Base-by-base conservation (phyloP, 2,329 filamentous ascomycete genomes). In the Monosporascus sp. region DNA sequence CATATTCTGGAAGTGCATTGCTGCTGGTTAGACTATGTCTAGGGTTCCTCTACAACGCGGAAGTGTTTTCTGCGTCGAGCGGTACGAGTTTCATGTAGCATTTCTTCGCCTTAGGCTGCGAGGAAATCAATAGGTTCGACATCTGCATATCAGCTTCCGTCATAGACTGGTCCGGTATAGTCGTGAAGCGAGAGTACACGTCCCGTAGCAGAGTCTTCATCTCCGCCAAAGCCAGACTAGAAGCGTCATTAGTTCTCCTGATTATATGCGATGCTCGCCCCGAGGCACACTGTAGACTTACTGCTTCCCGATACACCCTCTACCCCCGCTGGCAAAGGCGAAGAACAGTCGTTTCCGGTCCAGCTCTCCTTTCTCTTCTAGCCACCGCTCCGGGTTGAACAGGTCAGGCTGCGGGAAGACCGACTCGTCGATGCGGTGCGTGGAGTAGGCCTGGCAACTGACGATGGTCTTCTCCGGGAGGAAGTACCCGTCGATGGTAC, bases 371-470 rank as follows among this genome's bases (percentile, higher is more conserved):
- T 86, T 80, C 8, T 80, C 77, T 17, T 80, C 83, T 59, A 96
- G 81, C 92, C 92, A 97, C 60, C 93, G 81, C 53, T 93, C 88
- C 0, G 92, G 92, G 49, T 86, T 78, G 65, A 92, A 97, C 6
- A 69, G 72, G 56, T 96, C 88, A 0, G 91, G 88, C 44, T 91
- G 80, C 1, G 87, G 84, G 66, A 95, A 97, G 1, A 91, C 86
- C 52, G 85, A 78, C 11, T 72, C 67, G 58, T 86, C 80, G 52
- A 83, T 72, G 20, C 79, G 77, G 58, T 86, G 81, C 36, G 84
- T 73, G 11, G 82, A 85, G 62, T 78, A 82, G 1, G 83, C 78
- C 67, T 86, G 83, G 57, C 78, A 79, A 64, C 83, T 84, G 49
- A 85, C 83, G 41, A 83, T 75, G 0, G 81, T 80, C 5, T 73